Evolutionary conservation across 2,329 filamentous ascomycete species (phyloP), one percentile per base, ranked within the genome.

Genomic region (Cercospora beticola): DNA sequence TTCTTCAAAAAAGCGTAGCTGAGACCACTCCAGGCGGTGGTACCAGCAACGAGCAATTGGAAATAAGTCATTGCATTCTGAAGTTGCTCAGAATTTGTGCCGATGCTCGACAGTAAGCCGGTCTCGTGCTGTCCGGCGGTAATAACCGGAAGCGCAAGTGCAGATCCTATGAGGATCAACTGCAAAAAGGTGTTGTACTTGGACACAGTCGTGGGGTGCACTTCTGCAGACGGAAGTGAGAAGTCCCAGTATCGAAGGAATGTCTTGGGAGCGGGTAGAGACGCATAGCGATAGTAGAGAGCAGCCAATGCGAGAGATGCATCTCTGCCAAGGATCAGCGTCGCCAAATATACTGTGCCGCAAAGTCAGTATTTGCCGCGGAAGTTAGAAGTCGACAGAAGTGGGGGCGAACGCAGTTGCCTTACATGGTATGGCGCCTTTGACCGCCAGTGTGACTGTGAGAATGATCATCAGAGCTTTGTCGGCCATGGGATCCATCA

Each of bases 211-310:
- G 92, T 95, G 0, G 92, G 92, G 69, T 88, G 90, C 5, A 96
- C 92, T 80, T 95, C 92, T 2, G 92, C 92, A 46, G 89, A 92
- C 2, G 92, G 95, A 14, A 99, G 86, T 3, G 92, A 94, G 78
- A 99, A 98, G 81, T 99, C 95, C 95, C 95, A 99, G 81, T 98
- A 99, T 18, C 95, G 86, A 18, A 87, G 82, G 80, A 97, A 92
- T 0, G 95, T 98, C 82, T 98, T 98, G 1, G 95, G 95, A 0
- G 92, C 90, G 0, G 95, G 95, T 5, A 99, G 86, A 2, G 92
- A 96, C 73, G 97, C 96, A 87, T 93, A 98, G 71, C 95, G 90
- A 80, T 95, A 98, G 83, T 97, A 98, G 74, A 99, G 89, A 26
- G 95, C 95, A 1, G 93, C 89, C 23, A 97, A 85, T 28, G 87